Evolutionary conservation across 176 grass and related monocot genomes (phyloP), one percentile per base, ranked within the genome.

Genomic region (Oropetium thomaeum): DNA sequence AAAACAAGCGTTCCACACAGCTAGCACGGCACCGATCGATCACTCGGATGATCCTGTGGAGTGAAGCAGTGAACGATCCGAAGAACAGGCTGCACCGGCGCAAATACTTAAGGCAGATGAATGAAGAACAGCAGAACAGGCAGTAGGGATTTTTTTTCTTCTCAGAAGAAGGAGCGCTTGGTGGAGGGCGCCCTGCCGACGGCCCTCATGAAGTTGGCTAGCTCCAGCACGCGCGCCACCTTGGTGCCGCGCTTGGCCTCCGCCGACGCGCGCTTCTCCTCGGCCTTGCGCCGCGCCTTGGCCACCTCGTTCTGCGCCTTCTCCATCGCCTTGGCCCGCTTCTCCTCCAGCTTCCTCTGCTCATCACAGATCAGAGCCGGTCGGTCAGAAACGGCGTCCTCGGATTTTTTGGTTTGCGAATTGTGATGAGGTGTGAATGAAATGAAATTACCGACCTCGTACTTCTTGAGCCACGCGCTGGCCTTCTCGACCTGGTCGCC

Each of bases 241-340:
- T 98, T 98, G 34, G 95, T 98, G 11, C 95, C 95, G 68, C 86
- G 75, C 75, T 98, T 94, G 9, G 95, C 86, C 88, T 98, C 95
- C 29, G 95, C 95, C 28, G 95, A 94, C 68, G 95, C 95, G 60
- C 88, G 84, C 91, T 85, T 98, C 70, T 98, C 95, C 75, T 93
- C 95, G 23, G 84, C 84, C 86, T 93, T 98, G 14, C 84, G 74
- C 26, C 81, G 88, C 35, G 95, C 88, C 74, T 65, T 89, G 5
- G 95, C 95, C 67, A 98, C 89, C 76, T 98, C 95, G 79, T 98
- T 98, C 88, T 98, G 95, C 53, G 89, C 92, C 88, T 92, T 92
- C 79, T 98, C 95, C 58, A 89, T 89, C 26, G 95, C 95, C 82
- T 84, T 93, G 40, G 95, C 95, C 10, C 88, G 74, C 88, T 98